These are phyloP conservation scores for Podaxis sp. DNA, from an alignment of 768 basidiomycete genomes.

Conservation along the genomic window DNA sequence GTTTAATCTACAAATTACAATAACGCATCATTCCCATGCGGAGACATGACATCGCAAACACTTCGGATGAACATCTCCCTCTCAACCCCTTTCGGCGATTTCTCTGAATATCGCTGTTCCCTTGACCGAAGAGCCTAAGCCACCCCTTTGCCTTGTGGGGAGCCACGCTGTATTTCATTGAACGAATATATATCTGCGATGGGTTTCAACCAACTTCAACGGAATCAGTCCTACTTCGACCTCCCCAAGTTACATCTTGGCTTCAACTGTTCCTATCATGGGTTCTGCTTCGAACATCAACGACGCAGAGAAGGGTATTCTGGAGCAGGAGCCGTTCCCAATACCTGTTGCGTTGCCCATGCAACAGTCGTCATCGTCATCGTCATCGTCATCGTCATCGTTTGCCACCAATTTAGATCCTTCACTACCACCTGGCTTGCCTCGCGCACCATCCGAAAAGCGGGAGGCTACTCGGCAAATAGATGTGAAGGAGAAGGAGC, in stretches of 20 bases:
- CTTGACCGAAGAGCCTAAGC: constrained; percentile 24
- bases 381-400: constrained; percentile 10
- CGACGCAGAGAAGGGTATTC: constrained; percentile 35
- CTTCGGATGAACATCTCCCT: constrained; percentile 28
- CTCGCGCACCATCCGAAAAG: neutral
- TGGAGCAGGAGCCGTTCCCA: constrained; percentile 23
- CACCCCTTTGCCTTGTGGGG: constrained; percentile 22
- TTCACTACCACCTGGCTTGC: constrained; percentile 1
- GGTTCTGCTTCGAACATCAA: constrained; percentile 21
- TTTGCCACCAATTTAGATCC: constrained; percentile 9
- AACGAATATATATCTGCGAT: constrained; percentile 20
- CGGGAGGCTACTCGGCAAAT: neutral
- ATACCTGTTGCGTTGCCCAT: constrained; percentile 18
- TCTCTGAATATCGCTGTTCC: constrained; percentile 28
- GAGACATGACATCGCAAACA: constrained; percentile 24
- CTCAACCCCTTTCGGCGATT: constrained; percentile 30
- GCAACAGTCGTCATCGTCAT: constrained; percentile 4
- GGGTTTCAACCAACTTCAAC: constrained; percentile 14
- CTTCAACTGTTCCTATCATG: constrained; percentile 10
- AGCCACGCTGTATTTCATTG: constrained; percentile 15
- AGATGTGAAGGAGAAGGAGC: neutral
- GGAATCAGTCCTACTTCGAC: constrained; percentile 1
- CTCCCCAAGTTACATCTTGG: neutral
- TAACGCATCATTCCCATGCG: constrained; percentile 10
- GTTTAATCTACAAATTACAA: neutral